A percentile compares a stretch with the other conserved stretches of the same genome.
These are phyloP conservation scores for Fusarium aywerte DNA, from an alignment of 2,329 filamentous ascomycete species.

Conservation along the genomic window DNA sequence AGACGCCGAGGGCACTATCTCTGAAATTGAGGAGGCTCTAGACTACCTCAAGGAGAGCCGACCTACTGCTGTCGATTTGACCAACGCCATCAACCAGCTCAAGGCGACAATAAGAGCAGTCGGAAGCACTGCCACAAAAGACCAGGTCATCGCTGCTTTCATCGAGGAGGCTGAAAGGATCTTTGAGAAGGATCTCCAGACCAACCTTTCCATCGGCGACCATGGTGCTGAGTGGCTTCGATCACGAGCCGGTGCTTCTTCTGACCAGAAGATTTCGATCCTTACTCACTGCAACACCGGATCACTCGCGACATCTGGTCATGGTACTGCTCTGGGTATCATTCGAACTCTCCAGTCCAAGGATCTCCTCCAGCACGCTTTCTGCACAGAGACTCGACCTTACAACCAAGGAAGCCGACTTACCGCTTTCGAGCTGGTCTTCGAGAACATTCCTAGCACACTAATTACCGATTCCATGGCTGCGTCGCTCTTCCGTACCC, in stretches of 20 bases:
- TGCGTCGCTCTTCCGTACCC: slow-evolving; percentile 77
- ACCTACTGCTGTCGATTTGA: slow-evolving; percentile 94
- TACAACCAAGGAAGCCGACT: slow-evolving; percentile 98
- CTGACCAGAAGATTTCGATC: slow-evolving; percentile 72
- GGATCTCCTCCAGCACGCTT: slow-evolving; percentile 79
- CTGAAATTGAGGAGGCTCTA: slow-evolving; percentile 79
- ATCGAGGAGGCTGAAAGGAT: slow-evolving; percentile 86
- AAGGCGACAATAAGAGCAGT: slow-evolving; percentile 69
- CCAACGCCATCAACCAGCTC: slow-evolving; percentile 86
- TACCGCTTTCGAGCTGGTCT: slow-evolving; percentile 96
- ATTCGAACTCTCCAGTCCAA: slow-evolving; percentile 81
- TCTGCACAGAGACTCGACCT: slow-evolving; percentile 95
- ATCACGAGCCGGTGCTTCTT: slow-evolving; percentile 62
- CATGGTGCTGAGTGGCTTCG: slow-evolving; percentile 87
- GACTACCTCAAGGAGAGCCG: slow-evolving; percentile 89
- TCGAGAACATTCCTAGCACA: slow-evolving; percentile 90
- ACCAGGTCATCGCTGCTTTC: slow-evolving; percentile 74
- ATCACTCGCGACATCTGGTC: slow-evolving; percentile 95
- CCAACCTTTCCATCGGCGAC: slow-evolving; percentile 86
- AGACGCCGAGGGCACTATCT: slow-evolving; percentile 67
- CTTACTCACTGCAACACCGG: slow-evolving; percentile 98
- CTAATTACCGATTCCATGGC: slow-evolving; percentile 98
- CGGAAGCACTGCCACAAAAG: slow-evolving; percentile 56
- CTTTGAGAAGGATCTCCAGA: slow-evolving; percentile 84
- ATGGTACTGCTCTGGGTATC: slow-evolving; percentile 94